These are phyloP conservation scores for Beta vulgaris DNA, from an alignment of 148 eudicot genomes.

Conservation along the genomic window DNA sequence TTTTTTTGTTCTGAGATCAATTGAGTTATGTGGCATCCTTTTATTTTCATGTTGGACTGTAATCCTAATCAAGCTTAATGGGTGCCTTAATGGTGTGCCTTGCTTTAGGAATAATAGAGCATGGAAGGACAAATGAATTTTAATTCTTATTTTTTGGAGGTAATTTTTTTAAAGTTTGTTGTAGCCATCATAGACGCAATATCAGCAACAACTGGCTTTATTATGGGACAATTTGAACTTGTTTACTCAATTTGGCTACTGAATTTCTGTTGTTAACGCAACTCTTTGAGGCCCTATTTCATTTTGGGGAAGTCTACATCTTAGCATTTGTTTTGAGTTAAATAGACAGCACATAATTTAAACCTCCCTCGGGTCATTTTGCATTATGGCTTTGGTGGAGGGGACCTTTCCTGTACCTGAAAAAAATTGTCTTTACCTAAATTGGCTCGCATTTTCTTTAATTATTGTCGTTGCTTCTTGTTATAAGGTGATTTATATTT, in stretches of 20 bases:
- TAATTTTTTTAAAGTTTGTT: neutral
- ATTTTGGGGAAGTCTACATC: neutral
- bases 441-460: no score
- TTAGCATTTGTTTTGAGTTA: neutral
- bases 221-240: no score
- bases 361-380: neutral
- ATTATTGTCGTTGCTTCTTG: no score
- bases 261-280: neutral
- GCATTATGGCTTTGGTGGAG: no score
- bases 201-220: neutral
- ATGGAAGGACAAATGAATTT: neutral
- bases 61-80: neutral
- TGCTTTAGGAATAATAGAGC: neutral
- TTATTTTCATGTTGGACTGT: neutral
- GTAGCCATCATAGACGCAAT: neutral
- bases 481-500: no score
- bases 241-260: neutral
- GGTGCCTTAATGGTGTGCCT: neutral
- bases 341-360: neutral
- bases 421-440: no score
- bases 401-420: no score
- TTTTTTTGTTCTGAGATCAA: neutral
- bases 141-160: neutral
- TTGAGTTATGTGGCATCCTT: neutral
- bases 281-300: neutral